These are phyloP conservation scores for Vigna mungo DNA, from an alignment of 306 rosid genomes.

Conservation along the genomic window DNA sequence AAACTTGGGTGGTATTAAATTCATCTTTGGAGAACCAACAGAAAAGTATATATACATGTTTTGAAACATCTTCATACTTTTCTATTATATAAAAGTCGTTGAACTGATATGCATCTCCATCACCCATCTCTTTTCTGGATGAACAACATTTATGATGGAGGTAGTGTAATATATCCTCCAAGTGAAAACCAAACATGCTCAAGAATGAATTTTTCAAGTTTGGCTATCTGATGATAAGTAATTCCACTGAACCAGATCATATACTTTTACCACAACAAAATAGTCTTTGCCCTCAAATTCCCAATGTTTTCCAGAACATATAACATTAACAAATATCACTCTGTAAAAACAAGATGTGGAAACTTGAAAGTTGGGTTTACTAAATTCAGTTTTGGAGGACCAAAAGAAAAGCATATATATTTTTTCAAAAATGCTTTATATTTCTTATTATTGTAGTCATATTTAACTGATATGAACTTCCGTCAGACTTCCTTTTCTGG, in stretches of 20 bases:
- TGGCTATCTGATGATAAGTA: background rate
- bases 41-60: background rate
- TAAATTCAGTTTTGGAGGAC: background rate
- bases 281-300: background rate
- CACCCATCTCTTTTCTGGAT: background rate
- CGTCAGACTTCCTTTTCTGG: background rate
- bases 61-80: background rate
- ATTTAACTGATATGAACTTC: background rate
- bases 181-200: background rate
- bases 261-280: background rate
- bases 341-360: background rate
- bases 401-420: background rate
- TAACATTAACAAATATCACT: background rate
- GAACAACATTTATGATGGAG: background rate
- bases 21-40: background rate
- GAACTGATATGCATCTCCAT: background rate
- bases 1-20: background rate
- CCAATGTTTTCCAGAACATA: background rate
- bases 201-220: background rate
- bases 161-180: background rate
- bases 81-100: background rate
- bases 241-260: background rate
- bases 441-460: background rate
- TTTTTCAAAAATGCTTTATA: background rate
- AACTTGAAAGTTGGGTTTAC: background rate